Conservation (phyloP, 1,284 basidiomycete genomes). For the Malassezia arunalokei region DNA sequence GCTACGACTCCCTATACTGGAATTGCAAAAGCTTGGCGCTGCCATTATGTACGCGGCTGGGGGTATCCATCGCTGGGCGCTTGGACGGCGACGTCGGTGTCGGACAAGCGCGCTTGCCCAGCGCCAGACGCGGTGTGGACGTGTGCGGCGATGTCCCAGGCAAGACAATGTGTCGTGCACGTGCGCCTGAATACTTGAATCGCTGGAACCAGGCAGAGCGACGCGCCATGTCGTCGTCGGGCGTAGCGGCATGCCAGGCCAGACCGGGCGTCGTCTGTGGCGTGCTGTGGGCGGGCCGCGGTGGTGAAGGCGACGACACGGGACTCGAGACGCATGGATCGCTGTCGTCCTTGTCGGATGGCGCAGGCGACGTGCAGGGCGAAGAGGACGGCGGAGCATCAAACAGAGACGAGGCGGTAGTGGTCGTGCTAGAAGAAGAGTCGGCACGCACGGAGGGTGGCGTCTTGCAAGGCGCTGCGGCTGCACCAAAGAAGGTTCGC, state of each 20-base stretch:
- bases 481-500: conserved; percentile 1
- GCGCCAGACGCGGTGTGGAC: conserved; percentile 2
- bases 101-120: conserved; percentile 6
- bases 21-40: conserved; percentile 13
- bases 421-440: background rate
- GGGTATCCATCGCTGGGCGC: background rate
- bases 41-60: background rate
- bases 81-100: background rate
- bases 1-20: conserved; percentile 9
- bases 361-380: conserved; percentile 6
- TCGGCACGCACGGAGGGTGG: background rate
- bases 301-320: conserved; percentile 12
- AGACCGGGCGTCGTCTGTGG: background rate
- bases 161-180: background rate
- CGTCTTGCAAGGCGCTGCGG: background rate
- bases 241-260: background rate
- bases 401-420: conserved; percentile 1
- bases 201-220: conserved; percentile 2
- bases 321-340: conserved; percentile 11
- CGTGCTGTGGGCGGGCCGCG: background rate
- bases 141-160: background rate
- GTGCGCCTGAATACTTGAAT: conserved; percentile 1
- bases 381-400: background rate
- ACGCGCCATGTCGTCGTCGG: background rate
- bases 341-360: background rate